Evolutionary conservation across 352 stramenopile species (phyloP).

Genomic region (Phytophthora pisi): DNA sequence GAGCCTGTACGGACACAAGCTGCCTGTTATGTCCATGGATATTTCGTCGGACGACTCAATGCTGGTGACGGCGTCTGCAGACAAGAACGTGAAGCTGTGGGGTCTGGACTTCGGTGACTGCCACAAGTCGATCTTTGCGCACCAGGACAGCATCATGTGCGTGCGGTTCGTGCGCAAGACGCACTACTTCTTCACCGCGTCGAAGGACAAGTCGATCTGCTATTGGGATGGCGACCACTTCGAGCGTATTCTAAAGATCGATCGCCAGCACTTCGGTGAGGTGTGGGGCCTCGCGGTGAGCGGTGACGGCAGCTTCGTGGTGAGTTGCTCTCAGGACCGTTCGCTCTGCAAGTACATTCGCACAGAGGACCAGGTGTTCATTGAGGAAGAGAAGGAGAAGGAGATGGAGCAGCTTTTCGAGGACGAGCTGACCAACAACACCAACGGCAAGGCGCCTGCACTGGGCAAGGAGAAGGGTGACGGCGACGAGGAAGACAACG

Average conservation of each 20-base stretch:
- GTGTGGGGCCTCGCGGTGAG: conserved; percentile 91
- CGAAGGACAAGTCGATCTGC: conserved; percentile 97
- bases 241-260: conserved; percentile 90
- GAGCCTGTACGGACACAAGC: conserved; percentile 98
- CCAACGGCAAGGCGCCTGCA: conserved; percentile 63
- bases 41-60: conserved; percentile 98
- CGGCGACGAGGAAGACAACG: conserved; percentile 42
- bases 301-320: conserved; percentile 94
- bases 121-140: conserved; percentile 98
- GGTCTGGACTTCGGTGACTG: conserved; percentile 99
- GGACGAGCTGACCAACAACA: conserved; percentile 86
- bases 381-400: conserved; percentile 98
- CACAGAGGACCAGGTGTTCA: conserved; percentile 97
- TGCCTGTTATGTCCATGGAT: conserved; percentile 98
- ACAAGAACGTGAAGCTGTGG: conserved; percentile 99
- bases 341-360: conserved; percentile 97
- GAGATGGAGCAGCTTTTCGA: conserved; percentile 97
- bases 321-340: conserved; percentile 96
- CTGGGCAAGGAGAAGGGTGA: conserved; percentile 66
- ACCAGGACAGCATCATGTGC: conserved; percentile 98
- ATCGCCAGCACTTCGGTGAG: conserved; percentile 79
- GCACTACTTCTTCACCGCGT: conserved; percentile 98
- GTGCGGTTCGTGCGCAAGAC: conserved; percentile 95
- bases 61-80: conserved; percentile 96
- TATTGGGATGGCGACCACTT: conserved; percentile 99